Conservation (phyloP, 345 rosid species). For the Cardamine chenopodiifolia region DNA sequence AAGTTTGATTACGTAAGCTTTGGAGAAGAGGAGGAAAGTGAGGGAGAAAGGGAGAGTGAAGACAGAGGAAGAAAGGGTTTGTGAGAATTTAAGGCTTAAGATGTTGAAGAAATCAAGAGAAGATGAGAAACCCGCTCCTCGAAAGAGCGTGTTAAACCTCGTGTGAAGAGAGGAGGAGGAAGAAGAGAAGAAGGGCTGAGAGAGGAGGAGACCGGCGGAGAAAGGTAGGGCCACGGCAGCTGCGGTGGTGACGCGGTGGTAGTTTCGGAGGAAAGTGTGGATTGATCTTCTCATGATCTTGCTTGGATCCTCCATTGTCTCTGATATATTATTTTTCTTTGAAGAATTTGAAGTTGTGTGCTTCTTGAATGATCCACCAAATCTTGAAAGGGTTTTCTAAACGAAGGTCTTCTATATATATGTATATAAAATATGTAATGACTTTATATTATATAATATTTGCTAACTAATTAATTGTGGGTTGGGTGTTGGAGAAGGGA, state of each 20-base stretch:
- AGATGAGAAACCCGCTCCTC: constrained; percentile 75
- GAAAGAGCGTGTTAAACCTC: constrained; percentile 52
- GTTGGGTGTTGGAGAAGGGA: constrained; percentile 40
- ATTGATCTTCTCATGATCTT: constrained; percentile 70
- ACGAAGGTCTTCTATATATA: constrained; percentile 21
- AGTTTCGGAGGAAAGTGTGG: constrained; percentile 61
- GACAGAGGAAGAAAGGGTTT: constrained; percentile 63
- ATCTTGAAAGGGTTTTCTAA: constrained; percentile 36
- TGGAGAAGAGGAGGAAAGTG: constrained; percentile 70
- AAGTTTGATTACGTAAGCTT: constrained; percentile 52
- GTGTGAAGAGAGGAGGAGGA: constrained; percentile 41
- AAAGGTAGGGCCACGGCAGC: constrained; percentile 66
- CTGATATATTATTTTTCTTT: neutral
- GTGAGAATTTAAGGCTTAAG: constrained; percentile 68
- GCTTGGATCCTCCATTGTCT: constrained; percentile 55
- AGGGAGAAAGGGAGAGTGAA: constrained; percentile 72
- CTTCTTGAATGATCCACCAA: constrained; percentile 39
- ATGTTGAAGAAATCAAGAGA: constrained; percentile 58
- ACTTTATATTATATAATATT: neutral
- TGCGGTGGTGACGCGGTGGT: constrained; percentile 57
- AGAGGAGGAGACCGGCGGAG: constrained; percentile 48
- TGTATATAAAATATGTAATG: constrained; percentile 18
- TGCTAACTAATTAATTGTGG: constrained; percentile 28
- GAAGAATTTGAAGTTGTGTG: constrained; percentile 33
- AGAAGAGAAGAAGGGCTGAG: constrained; percentile 42